Base-by-base conservation (phyloP, 1,284 basidiomycete species). In the Wallemia hederae region DNA sequence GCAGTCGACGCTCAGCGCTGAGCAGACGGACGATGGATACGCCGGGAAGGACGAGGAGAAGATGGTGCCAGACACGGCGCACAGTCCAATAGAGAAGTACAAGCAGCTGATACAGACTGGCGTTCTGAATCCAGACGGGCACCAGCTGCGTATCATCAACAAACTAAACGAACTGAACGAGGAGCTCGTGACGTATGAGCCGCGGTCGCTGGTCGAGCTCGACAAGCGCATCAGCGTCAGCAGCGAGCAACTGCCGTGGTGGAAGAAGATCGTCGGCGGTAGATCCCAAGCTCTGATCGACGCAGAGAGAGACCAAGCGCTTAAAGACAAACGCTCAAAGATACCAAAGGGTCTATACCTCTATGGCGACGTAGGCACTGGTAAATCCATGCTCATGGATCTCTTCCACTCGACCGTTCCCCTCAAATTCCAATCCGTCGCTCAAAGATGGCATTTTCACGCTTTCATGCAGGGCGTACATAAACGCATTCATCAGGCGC, bases 381-480 rank as follows among this genome's bases (percentile, higher is more conserved):
- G 94, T 25, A 75, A 76, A 76, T 87, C 86, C 0, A 97, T 98
- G 91, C 80, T 99, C 63, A 99, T 99, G 94, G 94, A 99, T 71
- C 75, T 98, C 22, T 94, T 98, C 72, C 89, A 88, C 74, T 81
- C 84, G 63, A 84, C 89, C 1, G 78, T 98, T 0, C 90, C 91
- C 0, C 67, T 76, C 0, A 78, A 80, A 63, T 77, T 91, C 64
- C 76, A 66, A 33, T 59, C 64, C 15, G 65, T 78, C 62, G 88
- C 87, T 68, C 83, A 83, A 39, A 78, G 92, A 33, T 86, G 96
- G 22, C 92, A 98, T 71, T 98, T 98, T 69, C 89, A 94, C 68
- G 83, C 86, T 0, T 98, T 99, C 75, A 98, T 99, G 94, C 83
- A 97, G 64, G 92, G 98, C 68, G 90, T 96, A 25, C 87, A 97